Conservation (phyloP, 2,329 filamentous ascomycete genomes). For the Fusarium sp. region DNA sequence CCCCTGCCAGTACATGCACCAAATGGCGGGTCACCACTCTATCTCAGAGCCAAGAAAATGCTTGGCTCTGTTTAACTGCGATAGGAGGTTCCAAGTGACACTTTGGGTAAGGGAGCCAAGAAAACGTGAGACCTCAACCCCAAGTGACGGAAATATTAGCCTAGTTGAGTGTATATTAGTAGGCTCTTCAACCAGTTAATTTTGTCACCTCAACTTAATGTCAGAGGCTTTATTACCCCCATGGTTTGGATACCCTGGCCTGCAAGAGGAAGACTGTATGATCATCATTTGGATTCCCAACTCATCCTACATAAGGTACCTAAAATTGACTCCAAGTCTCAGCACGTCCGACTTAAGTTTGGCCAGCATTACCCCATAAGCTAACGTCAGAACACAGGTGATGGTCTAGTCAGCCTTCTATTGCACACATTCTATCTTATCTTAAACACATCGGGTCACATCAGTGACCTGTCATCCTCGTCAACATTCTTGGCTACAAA, state of each 20-base stretch:
- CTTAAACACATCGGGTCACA: background rate
- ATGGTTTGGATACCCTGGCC: background rate
- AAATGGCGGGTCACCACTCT: conserved; percentile 18
- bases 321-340: background rate
- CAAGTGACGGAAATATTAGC: background rate
- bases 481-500: background rate
- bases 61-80: conserved; percentile 15
- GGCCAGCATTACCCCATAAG: background rate
- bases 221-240: background rate
- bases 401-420: background rate
- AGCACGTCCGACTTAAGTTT: background rate
- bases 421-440: background rate
- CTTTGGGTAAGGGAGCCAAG: background rate
- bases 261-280: background rate
- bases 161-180: background rate
- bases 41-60: conserved; percentile 30
- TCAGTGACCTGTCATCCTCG: background rate
- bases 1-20: conserved; percentile 13
- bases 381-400: background rate
- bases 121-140: background rate
- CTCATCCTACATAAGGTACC: background rate
- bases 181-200: background rate
- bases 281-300: background rate
- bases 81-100: conserved; percentile 29
- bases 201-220: background rate